Base-by-base conservation (phyloP, 352 stramenopile species). In the Phytophthora ohioensis region DNA sequence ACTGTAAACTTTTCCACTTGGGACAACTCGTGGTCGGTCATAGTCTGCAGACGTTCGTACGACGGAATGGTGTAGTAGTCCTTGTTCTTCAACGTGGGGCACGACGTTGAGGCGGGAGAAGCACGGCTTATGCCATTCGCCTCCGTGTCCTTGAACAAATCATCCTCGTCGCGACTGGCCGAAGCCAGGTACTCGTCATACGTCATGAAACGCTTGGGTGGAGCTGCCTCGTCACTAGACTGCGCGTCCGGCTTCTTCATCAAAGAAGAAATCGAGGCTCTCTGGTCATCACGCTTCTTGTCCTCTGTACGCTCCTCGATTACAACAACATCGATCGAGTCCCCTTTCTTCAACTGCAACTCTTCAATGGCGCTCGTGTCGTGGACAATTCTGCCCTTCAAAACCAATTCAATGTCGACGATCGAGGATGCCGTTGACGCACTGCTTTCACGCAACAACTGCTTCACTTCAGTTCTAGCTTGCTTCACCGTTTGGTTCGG, bases 31-130 rank as follows among this genome's bases (percentile, higher is more conserved):
- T 69, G 41, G 11, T 94, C 88, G 6, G 64, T 86, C 84, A 96
- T 92, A n/a, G 79, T 63, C 61, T 92, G 81, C 48, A 96, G 64
- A 21, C 70, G 61, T 21, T 91, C 83, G 51, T 89, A 91, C 15
- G 86, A 86, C 11, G 88, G 88, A 21, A 88, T 75, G 6, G 88
- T 96, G 61, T 86, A 96, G 61, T 94, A 96, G 48, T 91, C 80
- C 41, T 85, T 72, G 53, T 91, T 94, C 55, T 90, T 94, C 48
- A 94, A 53, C 5, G 74, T 75, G 5, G 87, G 88, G 56, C 88
- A 93, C 9, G 85, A 79, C 8, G 82, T 53, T 10, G 75, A 76
- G 5, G 59, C 58, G 57, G 80, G 53, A 3, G 42, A 53, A 32
- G 10, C 36, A 65, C 49, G 47, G 38, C 30, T 36, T 38, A 17